These are phyloP conservation scores for Dittrichia graveolens DNA, from an alignment of 129 eudicot species.

Conservation along the genomic window DNA sequence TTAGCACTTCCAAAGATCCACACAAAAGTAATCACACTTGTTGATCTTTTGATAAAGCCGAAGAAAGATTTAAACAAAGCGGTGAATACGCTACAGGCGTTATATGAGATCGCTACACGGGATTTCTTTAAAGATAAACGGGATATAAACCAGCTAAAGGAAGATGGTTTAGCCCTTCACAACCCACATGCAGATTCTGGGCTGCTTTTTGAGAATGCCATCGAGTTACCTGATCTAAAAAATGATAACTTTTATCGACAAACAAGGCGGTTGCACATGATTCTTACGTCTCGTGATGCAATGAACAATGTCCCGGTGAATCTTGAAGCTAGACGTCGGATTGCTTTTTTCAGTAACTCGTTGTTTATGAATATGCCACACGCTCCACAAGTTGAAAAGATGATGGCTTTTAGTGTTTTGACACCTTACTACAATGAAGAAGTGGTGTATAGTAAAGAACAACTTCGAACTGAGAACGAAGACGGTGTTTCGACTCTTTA, in stretches of 20 bases:
- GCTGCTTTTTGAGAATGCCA: constrained; percentile 68
- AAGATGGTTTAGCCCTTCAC: constrained; percentile 76
- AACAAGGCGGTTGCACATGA: constrained; percentile 67
- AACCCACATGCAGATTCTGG: constrained; percentile 40
- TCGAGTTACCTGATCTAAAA: constrained; percentile 58
- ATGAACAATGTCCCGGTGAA: constrained; percentile 78
- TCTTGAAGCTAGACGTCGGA: constrained; percentile 84
- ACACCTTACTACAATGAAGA: constrained; percentile 96
- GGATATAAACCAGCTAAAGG: constrained; percentile 54
- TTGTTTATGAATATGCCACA: constrained; percentile 98
- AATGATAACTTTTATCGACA: constrained; percentile 72
- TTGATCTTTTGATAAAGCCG: constrained; percentile 50
- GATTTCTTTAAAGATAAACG: constrained; percentile 73
- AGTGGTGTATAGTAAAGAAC: constrained; percentile 73
- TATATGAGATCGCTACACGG: constrained; percentile 72
- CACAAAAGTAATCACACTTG: constrained; percentile 54
- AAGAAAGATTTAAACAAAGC: constrained; percentile 56
- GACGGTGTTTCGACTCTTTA: constrained; percentile 89
- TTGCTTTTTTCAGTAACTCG: constrained; percentile 91
- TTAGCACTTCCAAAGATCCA: constrained; percentile 61
- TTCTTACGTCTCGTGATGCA: constrained; percentile 79
- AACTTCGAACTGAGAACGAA: constrained; percentile 88
- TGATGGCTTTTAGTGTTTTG: constrained; percentile 92
- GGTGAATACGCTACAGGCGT: constrained; percentile 78
- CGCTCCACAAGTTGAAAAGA: constrained; percentile 94